Evolutionary conservation across 345 rosid species (phyloP).

Genomic region (Syzygium grande): DNA sequence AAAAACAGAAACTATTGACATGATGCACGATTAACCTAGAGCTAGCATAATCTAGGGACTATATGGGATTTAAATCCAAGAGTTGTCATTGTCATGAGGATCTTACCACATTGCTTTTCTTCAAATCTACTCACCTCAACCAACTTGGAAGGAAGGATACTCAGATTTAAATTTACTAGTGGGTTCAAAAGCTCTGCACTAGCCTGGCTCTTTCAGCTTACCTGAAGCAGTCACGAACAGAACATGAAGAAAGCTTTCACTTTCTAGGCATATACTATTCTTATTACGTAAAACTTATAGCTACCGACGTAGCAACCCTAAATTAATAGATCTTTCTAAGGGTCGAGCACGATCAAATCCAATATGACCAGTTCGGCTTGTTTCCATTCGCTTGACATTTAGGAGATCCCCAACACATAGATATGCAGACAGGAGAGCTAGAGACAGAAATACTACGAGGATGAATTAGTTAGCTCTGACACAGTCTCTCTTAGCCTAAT

Average conservation of each 20-base stretch:
- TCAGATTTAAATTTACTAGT: background rate
- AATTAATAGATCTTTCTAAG: no score
- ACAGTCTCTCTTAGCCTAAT: background rate
- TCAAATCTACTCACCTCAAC: background rate
- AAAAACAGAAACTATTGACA: no score
- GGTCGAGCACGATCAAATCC: background rate
- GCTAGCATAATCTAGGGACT: background rate
- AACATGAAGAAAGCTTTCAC: background rate
- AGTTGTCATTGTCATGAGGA: background rate
- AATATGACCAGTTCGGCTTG: no score
- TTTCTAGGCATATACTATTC: background rate
- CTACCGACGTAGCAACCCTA: background rate
- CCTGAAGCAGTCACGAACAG: rapidly evolving
- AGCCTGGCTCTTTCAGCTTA: background rate
- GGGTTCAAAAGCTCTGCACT: background rate
- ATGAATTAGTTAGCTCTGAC: background rate
- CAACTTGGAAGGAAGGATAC: no score
- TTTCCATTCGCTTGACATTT: no score
- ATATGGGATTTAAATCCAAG: background rate
- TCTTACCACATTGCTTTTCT: background rate
- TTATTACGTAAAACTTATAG: no score
- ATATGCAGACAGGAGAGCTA: background rate
- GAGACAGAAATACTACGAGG: background rate
- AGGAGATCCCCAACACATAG: background rate
- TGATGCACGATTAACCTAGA: background rate